Evolutionary conservation across 768 basidiomycete genomes (phyloP).

Genomic region (Filobasidium wieringae): DNA sequence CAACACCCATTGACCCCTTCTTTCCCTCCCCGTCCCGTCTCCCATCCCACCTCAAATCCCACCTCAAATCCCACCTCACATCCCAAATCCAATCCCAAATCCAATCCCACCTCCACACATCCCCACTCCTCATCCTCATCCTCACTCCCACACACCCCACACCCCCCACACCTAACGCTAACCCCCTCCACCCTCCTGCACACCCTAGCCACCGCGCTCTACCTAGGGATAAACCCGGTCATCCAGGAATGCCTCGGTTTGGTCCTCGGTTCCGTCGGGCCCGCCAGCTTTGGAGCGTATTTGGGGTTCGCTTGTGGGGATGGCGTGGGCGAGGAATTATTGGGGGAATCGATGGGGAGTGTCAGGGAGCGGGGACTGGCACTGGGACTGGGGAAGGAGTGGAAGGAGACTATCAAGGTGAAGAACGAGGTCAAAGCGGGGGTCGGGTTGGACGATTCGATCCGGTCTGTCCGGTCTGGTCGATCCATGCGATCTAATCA

Average conservation of each 20-base stretch:
- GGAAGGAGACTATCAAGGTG: not conserved
- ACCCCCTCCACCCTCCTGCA: conserved; percentile 70
- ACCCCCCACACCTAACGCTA: conserved; percentile 53
- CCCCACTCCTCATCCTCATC: no score
- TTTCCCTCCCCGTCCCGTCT: no score
- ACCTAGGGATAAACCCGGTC: conserved; percentile 66
- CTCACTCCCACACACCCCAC: conserved; percentile 1
- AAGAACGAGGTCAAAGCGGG: not conserved
- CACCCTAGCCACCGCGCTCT: conserved; percentile 75
- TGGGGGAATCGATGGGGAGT: not conserved
- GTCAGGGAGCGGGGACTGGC: not conserved
- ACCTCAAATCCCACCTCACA: not conserved
- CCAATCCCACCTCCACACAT: conserved; percentile 49
- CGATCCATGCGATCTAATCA: no score
- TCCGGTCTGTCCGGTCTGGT: no score
- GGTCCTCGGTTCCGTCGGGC: conserved; percentile 63
- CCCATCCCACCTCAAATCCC: not conserved
- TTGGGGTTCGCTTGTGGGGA: conserved; percentile 57
- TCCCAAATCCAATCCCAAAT: conserved; percentile 10
- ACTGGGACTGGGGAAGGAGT: not conserved
- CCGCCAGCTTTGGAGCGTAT: conserved; percentile 62
- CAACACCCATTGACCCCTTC: conserved; percentile 54
- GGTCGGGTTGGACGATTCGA: not conserved
- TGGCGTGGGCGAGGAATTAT: conserved; percentile 44
- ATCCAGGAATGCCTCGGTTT: conserved; percentile 62